These are phyloP conservation scores for Verticillium dahliae DNA, from an alignment of 2,329 filamentous ascomycete species.

Conservation along the genomic window DNA sequence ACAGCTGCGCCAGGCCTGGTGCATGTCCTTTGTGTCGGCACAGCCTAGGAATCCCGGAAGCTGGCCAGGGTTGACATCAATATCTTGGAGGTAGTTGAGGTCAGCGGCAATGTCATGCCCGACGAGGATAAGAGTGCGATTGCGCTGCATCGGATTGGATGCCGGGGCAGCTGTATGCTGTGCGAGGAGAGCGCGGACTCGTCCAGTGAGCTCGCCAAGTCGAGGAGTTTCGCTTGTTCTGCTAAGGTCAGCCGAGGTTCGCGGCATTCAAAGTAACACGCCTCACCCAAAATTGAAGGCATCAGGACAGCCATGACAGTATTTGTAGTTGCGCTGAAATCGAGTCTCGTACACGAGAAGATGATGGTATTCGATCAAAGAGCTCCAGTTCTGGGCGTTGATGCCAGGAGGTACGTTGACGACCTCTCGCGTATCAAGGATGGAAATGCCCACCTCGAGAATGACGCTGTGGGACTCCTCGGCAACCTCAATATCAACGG, in stretches of 20 bases:
- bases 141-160: conserved; percentile 14
- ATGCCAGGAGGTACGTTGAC: conserved; percentile 50
- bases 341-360: conserved; percentile 67
- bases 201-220: conserved; percentile 22
- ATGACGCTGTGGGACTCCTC: conserved; percentile 61
- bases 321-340: conserved; percentile 59
- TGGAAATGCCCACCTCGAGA: conserved; percentile 81
- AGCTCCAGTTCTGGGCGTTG: conserved; percentile 59
- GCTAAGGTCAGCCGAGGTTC: neutral
- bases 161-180: conserved; percentile 5
- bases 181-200: conserved; percentile 30
- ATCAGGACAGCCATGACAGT: conserved; percentile 66
- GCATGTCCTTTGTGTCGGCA: conserved; percentile 69
- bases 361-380: conserved; percentile 63
- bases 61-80: conserved; percentile 52
- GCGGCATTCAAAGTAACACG: too few relatives aligned
- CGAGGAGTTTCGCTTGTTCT: conserved; percentile 31
- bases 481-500: conserved; percentile 76
- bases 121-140: conserved; percentile 62
- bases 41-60: conserved; percentile 52
- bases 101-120: conserved; percentile 65
- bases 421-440: conserved; percentile 63
- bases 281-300: conserved; percentile 68
- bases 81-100: conserved; percentile 37
- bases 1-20: conserved; percentile 53